These are phyloP conservation scores for Acarospora socialis DNA, from an alignment of 2,329 filamentous ascomycete genomes.

Conservation along the genomic window DNA sequence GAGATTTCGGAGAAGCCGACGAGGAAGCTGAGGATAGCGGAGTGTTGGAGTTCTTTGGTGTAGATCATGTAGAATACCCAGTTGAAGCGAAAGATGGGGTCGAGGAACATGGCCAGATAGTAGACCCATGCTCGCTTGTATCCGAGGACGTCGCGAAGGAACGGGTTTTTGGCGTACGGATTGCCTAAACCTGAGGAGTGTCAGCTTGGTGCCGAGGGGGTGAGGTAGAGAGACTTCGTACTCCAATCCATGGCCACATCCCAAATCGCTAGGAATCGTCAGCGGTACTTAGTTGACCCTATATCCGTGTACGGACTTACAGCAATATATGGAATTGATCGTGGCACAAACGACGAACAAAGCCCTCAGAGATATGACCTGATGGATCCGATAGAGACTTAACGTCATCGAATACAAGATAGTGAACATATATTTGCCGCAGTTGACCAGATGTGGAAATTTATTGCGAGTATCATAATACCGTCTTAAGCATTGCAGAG, in stretches of 20 bases:
- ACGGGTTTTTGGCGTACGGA: conserved; percentile 49
- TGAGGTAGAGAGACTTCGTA: conserved; percentile 1
- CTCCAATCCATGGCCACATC: conserved; percentile 95
- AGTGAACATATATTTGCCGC: conserved; percentile 77
- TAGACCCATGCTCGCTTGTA: conserved; percentile 72
- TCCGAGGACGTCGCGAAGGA: conserved; percentile 64
- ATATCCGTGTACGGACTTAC: conserved; percentile 38
- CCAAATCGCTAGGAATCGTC: conserved; percentile 51
- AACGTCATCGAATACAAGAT: conserved; percentile 66
- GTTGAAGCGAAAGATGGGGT: conserved; percentile 76
- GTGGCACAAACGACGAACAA: conserved; percentile 67
- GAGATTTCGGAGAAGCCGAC: conserved; percentile 65
- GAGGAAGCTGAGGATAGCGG: conserved; percentile 64
- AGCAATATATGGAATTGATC: conserved; percentile 73
- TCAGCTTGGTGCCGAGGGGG: conserved; percentile 6
- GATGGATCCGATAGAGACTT: conserved; percentile 68
- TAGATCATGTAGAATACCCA: conserved; percentile 93
- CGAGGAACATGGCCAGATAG: conserved; percentile 68
- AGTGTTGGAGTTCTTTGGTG: conserved; percentile 66
- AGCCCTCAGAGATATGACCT: conserved; percentile 41
- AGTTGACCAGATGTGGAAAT: conserved; percentile 87
- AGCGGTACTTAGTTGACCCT: conserved; percentile 6
- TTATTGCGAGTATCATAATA: conserved; percentile 74
- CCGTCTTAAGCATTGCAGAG: conserved; percentile 78
- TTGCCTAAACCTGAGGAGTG: conserved; percentile 46